Conservation (phyloP, 1,284 basidiomycete species). For the Trichosporon asahii region DNA sequence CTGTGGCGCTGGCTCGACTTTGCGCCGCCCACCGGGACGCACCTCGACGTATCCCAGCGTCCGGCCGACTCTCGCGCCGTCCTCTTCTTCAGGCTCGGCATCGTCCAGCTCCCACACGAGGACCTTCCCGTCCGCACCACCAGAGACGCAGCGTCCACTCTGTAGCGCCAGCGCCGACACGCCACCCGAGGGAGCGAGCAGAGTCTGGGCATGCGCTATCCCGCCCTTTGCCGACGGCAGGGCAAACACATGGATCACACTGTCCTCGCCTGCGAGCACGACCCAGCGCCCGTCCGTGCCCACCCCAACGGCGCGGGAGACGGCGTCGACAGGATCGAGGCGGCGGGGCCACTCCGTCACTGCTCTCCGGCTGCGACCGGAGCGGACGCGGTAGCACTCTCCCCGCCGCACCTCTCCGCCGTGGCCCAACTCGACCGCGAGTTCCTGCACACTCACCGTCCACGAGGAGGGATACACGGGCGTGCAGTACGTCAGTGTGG, state of each 20-base stretch:
- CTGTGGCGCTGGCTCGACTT: neutral
- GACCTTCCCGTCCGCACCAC: conserved; percentile 45
- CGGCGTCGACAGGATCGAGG: conserved; percentile 37
- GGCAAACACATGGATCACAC: conserved; percentile 49
- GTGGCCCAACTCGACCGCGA: conserved; percentile 28
- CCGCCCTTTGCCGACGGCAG: conserved; percentile 27
- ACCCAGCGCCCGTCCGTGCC: conserved; percentile 48
- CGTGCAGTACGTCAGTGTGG: conserved; percentile 45
- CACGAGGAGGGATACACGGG: conserved; percentile 50
- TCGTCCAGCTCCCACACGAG: conserved; percentile 50
- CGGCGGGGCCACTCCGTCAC: conserved; percentile 36
- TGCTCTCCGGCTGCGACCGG: neutral
- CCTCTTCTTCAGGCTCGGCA: neutral
- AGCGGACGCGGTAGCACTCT: conserved; percentile 39
- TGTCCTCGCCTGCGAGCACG: conserved; percentile 47
- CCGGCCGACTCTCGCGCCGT: conserved; percentile 29
- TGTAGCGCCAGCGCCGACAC: conserved; percentile 43
- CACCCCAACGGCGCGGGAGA: conserved; percentile 42
- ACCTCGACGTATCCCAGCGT: conserved; percentile 47
- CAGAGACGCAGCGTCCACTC: conserved; percentile 43
- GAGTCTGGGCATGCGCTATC: conserved; percentile 44
- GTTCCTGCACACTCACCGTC: conserved; percentile 50
- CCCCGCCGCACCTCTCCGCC: conserved; percentile 27
- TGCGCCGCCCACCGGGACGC: conserved; percentile 25
- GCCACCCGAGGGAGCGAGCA: conserved; percentile 42